Conservation (phyloP, 2,329 filamentous ascomycete species). For the Aspergillus piperis region DNA sequence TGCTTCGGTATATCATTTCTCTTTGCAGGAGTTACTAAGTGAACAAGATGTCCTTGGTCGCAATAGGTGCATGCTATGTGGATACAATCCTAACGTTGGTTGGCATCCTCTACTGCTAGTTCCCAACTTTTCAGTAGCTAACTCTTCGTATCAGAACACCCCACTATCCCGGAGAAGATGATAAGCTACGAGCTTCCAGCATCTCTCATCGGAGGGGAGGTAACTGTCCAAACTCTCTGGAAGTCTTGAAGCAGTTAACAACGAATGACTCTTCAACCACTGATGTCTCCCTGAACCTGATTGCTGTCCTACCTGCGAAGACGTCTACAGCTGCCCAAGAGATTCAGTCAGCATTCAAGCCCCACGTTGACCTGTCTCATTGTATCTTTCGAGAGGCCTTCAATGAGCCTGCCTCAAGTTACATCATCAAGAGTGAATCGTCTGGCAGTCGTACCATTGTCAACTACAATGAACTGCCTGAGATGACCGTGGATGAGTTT, state of each 20-base stretch:
- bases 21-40: not conserved
- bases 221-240: conserved; percentile 70
- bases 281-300: conserved; percentile 37
- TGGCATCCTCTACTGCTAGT: conserved; percentile 2
- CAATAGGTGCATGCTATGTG: conserved; percentile 68
- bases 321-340: conserved; percentile 54
- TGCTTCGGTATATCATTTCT: not conserved
- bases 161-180: conserved; percentile 68
- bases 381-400: conserved; percentile 62
- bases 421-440: conserved; percentile 64
- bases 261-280: conserved; percentile 10
- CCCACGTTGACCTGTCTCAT: conserved; percentile 51
- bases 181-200: conserved; percentile 67
- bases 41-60: conserved; percentile 56
- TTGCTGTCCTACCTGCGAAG: conserved; percentile 55
- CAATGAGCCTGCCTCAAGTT: conserved; percentile 64
- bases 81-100: conserved; percentile 68
- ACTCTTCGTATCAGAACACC: conserved; percentile 35
- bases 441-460: conserved; percentile 69
- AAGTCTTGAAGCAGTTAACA: conserved; percentile 68
- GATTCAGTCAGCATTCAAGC: conserved; percentile 58
- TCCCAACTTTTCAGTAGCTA: conserved; percentile 3
- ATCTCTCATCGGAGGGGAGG: conserved; percentile 66
- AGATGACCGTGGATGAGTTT: conserved; percentile 69
- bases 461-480: conserved; percentile 67